A percentile compares a stretch with the other conserved stretches of the same genome.
phyloP scores from a whole-genome alignment of 1,139 yeast genomes.

The Spathaspora sp. region DNA sequence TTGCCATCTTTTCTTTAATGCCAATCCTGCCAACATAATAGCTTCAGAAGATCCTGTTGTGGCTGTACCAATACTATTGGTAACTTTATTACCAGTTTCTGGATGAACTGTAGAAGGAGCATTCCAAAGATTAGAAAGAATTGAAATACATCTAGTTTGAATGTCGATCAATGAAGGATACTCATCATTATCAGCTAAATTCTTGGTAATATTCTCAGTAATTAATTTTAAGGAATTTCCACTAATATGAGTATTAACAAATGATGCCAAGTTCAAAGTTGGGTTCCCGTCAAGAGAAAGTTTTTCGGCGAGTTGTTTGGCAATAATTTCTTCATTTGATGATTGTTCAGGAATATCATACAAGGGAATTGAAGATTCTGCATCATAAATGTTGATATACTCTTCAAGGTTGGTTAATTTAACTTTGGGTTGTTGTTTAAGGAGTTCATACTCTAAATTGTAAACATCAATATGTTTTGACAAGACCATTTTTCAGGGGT shows the following conservation, averaged over 20 bases:
- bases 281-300: slow-evolving; percentile 83
- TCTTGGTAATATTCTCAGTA: slow-evolving; percentile 74
- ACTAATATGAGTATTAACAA: slow-evolving; percentile 74
- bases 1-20: slow-evolving; percentile 90
- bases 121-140: slow-evolving; percentile 79
- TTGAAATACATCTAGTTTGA: slow-evolving; percentile 80
- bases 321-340: slow-evolving; percentile 51
- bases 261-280: slow-evolving; percentile 80
- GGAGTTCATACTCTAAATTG: slow-evolving; percentile 28
- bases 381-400: slow-evolving; percentile 34
- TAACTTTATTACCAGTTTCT: slow-evolving; percentile 26
- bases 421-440: slow-evolving; percentile 25
- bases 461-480: slow-evolving; percentile 41
- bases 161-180: slow-evolving; percentile 82
- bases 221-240: slow-evolving; percentile 48
- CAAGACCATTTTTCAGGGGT: slow-evolving; percentile 32
- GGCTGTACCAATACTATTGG: slow-evolving; percentile 76
- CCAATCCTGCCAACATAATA: slow-evolving; percentile 88
- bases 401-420: slow-evolving; percentile 27
- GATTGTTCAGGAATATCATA: slow-evolving; percentile 61
- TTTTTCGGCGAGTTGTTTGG: slow-evolving; percentile 68
- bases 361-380: slow-evolving; percentile 41
- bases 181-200: slow-evolving; percentile 90
- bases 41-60: slow-evolving; percentile 96
- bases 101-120: slow-evolving; percentile 48